Conservation (phyloP, 2,329 filamentous ascomycete genomes). For the Mycocentrospora acerina region DNA sequence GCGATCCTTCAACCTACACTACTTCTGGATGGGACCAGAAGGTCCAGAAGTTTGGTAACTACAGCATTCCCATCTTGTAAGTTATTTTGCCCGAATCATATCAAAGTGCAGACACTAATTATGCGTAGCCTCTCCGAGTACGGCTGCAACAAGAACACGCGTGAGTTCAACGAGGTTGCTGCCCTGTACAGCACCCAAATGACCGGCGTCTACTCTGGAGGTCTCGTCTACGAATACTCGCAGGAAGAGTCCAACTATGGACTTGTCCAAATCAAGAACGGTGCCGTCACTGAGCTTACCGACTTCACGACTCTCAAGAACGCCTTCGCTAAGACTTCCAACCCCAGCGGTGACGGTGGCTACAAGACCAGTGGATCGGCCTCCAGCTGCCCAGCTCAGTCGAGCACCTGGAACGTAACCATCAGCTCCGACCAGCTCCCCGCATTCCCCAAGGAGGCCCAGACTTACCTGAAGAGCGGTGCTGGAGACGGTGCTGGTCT, state of each 20-base stretch:
- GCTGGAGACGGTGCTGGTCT: conserved; percentile 61
- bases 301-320: conserved; percentile 64
- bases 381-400: conserved; percentile 56
- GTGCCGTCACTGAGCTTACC: conserved; percentile 56
- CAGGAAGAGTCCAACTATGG: conserved; percentile 68
- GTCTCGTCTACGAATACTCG: conserved; percentile 94
- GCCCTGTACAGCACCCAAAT: conserved; percentile 82
- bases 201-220: conserved; percentile 89
- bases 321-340: conserved; percentile 52
- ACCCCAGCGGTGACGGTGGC: conserved; percentile 59
- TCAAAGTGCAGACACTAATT: conserved; percentile 14
- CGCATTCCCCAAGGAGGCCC: conserved; percentile 57
- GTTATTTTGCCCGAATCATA: conserved; percentile 7
- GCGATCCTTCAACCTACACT: conserved; percentile 68
- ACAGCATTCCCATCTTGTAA: conserved; percentile 81
- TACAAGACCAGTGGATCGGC: conserved; percentile 58
- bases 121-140: conserved; percentile 75
- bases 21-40: conserved; percentile 82
- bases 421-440: conserved; percentile 53
- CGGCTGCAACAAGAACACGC: conserved; percentile 81
- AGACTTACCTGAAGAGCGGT: conserved; percentile 59
- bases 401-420: conserved; percentile 58
- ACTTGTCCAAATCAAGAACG: conserved; percentile 66
- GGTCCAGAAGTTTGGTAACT: conserved; percentile 83
- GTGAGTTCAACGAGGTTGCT: conserved; percentile 76